Conservation (phyloP, 257 asterid species). For the Datura wrightii region DNA sequence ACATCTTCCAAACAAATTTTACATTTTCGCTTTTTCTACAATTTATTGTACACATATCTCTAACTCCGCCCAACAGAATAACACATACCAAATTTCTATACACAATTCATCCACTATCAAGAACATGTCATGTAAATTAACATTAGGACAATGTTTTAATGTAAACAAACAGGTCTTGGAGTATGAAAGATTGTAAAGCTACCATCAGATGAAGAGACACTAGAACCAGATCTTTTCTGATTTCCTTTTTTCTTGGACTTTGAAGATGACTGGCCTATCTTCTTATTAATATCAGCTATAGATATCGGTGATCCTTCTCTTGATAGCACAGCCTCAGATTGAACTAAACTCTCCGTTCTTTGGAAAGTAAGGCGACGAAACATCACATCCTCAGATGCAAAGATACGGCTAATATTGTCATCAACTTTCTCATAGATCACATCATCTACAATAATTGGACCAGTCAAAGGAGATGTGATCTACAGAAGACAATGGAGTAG, state of each 20-base stretch:
- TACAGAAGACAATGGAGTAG: constrained; percentile 35
- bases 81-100: not conserved
- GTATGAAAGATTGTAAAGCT: not conserved
- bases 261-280: constrained; percentile 45
- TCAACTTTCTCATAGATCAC: constrained; percentile 69
- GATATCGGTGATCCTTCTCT: constrained; percentile 44
- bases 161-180: not conserved
- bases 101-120: not conserved
- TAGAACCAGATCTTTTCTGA: constrained; percentile 46
- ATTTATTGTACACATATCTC: not conserved
- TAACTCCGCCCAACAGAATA: not conserved
- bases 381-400: constrained; percentile 54
- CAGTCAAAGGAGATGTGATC: constrained; percentile 81
- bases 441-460: constrained; percentile 84
- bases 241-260: constrained; percentile 56
- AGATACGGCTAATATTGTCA: constrained; percentile 49
- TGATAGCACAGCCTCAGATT: constrained; percentile 86
- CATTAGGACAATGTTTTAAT: not conserved
- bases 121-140: not conserved
- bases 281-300: constrained; percentile 44
- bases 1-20: not conserved
- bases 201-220: constrained; percentile 41
- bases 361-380: constrained; percentile 86
- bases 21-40: not conserved
- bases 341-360: constrained; percentile 78